Conservation (phyloP, 352 stramenopile species). For the Globisporangium irregulare region DNA sequence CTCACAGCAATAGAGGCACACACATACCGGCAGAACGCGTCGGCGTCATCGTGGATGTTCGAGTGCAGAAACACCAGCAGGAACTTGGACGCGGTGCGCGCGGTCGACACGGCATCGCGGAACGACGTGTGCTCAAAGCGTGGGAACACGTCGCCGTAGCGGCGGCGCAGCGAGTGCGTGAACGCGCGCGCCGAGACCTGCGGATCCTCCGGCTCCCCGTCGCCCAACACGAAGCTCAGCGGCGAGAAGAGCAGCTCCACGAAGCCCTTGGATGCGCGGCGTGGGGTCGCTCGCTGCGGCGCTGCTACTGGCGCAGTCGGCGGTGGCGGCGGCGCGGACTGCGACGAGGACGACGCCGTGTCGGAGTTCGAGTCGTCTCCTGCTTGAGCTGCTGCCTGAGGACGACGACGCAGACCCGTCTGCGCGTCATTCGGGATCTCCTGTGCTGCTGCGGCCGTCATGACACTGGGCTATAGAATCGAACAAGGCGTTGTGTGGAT, state of each 20-base stretch:
- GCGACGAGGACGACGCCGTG: slow-evolving; percentile 18
- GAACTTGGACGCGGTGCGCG: slow-evolving; percentile 80
- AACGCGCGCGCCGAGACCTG: slow-evolving; percentile 57
- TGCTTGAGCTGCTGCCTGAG: slow-evolving; percentile 15
- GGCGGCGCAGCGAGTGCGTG: slow-evolving; percentile 44
- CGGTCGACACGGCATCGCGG: slow-evolving; percentile 73
- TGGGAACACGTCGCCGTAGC: slow-evolving; percentile 60
- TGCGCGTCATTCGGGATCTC: slow-evolving; percentile 12
- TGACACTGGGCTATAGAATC: background rate
- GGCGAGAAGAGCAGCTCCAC: slow-evolving; percentile 76
- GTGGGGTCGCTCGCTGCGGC: background rate
- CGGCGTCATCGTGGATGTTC: slow-evolving; percentile 77
- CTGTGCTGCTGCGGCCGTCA: slow-evolving; percentile 16
- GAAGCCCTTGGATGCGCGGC: slow-evolving; percentile 43
- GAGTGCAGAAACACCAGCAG: slow-evolving; percentile 83
- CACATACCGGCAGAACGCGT: slow-evolving; percentile 62
- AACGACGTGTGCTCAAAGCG: slow-evolving; percentile 83
- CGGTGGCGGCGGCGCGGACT: slow-evolving; percentile 2
- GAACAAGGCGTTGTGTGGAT: too few relatives aligned
- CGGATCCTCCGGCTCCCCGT: slow-evolving; percentile 65
- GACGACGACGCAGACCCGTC: slow-evolving; percentile 29
- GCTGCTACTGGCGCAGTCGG: background rate
- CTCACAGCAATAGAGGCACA: background rate
- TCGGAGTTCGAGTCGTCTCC: slow-evolving; percentile 13
- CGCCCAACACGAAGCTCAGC: slow-evolving; percentile 68